These are phyloP conservation scores for Dothistroma pini DNA, from an alignment of 2,329 filamentous ascomycete species.

Conservation along the genomic window DNA sequence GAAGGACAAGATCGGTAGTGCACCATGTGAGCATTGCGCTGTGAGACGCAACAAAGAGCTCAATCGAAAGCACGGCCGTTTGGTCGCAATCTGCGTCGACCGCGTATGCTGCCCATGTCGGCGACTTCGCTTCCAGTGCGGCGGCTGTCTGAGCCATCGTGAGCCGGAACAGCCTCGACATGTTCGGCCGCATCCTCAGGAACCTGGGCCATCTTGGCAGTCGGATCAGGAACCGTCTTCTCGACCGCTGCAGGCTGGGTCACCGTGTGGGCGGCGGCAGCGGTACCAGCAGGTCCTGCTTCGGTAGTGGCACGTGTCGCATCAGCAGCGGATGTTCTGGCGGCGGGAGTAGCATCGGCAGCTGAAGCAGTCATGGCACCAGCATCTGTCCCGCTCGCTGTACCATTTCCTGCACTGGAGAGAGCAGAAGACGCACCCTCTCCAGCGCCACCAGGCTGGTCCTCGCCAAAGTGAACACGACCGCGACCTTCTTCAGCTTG, in stretches of 20 bases:
- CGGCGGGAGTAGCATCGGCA: not conserved
- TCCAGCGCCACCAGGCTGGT: not conserved
- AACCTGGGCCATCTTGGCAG: conserved; percentile 8
- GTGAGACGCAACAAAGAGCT: not conserved
- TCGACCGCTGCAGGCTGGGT: not conserved
- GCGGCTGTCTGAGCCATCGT: conserved; percentile 19
- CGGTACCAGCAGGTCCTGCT: not conserved
- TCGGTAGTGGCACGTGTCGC: not conserved
- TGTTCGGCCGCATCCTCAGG: conserved; percentile 10
- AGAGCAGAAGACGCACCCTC: not conserved
- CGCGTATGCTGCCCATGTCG: conserved; percentile 24
- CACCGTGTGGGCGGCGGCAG: not conserved
- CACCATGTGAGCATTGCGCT: not conserved
- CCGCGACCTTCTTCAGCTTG: conserved; percentile 29
- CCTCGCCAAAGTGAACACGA: conserved; percentile 21
- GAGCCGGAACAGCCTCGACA: conserved; percentile 19
- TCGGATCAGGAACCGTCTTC: not conserved
- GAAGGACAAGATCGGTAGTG: not conserved
- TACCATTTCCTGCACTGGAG: not conserved
- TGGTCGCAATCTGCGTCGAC: conserved; percentile 10
- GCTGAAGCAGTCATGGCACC: conserved; percentile 1
- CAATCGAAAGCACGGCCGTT: not conserved
- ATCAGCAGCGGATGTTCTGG: not conserved
- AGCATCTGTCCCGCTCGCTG: not conserved
- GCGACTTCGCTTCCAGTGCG: conserved; percentile 17